These are phyloP conservation scores for Polytrichum commune DNA, from an alignment of 225 moss, liverwort and hornwort species.

Conservation along the genomic window DNA sequence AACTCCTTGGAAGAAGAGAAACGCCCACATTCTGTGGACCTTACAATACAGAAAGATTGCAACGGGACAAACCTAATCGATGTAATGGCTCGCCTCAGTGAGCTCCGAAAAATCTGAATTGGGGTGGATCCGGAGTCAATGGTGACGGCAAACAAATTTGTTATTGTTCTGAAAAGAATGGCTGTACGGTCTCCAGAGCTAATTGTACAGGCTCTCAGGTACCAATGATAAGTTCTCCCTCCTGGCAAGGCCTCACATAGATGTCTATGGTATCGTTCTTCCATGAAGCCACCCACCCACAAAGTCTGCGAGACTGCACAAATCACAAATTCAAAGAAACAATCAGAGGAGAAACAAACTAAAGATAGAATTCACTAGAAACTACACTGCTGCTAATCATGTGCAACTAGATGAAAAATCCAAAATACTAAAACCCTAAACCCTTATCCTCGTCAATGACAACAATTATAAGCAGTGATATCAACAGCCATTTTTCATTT, in stretches of 20 bases:
- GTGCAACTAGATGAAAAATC: not conserved
- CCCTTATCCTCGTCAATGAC: too few species aligned
- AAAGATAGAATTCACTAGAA: too few species aligned
- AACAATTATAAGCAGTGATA: too few species aligned
- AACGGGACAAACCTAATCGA: too few species aligned
- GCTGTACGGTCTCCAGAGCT: slow-evolving; percentile 7
- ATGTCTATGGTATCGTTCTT: slow-evolving; percentile 38
- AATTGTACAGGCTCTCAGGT: slow-evolving; percentile 24
- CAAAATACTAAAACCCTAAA: not conserved
- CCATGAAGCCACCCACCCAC: slow-evolving; percentile 50
- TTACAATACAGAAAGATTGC: too few species aligned
- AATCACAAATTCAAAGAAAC: not conserved
- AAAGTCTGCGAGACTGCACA: slow-evolving; percentile 45
- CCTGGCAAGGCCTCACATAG: slow-evolving; percentile 43
- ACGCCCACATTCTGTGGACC: too few species aligned
- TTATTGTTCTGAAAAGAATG: slow-evolving; percentile 39
- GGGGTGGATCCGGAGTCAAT: not conserved
- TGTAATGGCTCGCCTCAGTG: too few species aligned
- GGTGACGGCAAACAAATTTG: too few species aligned
- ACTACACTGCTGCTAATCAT: not conserved
- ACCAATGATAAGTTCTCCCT: slow-evolving; percentile 47
- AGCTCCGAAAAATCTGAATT: not conserved
- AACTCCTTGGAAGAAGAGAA: too few species aligned
- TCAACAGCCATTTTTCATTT: too few species aligned
- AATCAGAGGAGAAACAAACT: not conserved